phyloP scores from a whole-genome alignment of 352 stramenopile species.

The Pythium biforme region DNA sequence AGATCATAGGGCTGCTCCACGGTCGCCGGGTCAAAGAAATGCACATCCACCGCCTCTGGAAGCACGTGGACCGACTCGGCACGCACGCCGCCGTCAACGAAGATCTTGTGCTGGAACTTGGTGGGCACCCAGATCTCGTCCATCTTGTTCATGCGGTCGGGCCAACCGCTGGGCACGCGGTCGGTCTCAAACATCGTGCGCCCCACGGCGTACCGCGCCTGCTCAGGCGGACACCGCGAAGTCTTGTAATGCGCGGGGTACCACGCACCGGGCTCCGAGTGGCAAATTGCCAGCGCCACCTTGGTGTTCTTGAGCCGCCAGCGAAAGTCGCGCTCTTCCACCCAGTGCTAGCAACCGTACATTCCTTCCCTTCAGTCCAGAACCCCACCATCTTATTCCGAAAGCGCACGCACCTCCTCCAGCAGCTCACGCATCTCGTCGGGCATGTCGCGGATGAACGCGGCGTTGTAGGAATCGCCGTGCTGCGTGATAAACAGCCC shows the following conservation, averaged over 20 bases:
- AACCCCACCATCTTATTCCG: neutral
- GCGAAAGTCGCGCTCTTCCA: conserved; percentile 69
- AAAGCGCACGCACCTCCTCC: conserved; percentile 38
- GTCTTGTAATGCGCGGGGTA: conserved; percentile 71
- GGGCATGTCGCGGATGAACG: conserved; percentile 62
- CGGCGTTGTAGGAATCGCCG: conserved; percentile 61
- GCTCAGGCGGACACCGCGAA: conserved; percentile 55
- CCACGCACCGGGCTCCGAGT: conserved; percentile 93
- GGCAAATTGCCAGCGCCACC: conserved; percentile 82
- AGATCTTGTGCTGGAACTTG: conserved; percentile 77
- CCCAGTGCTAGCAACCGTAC: conserved; percentile 46
- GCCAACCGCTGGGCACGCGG: conserved; percentile 88
- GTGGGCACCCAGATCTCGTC: conserved; percentile 94
- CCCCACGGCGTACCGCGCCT: conserved; percentile 67
- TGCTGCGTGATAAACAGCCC: conserved; percentile 63
- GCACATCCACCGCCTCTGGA: conserved; percentile 85
- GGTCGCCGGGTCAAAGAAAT: conserved; percentile 80
- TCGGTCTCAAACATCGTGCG: conserved; percentile 96
- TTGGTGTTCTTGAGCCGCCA: conserved; percentile 43
- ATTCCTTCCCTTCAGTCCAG: neutral
- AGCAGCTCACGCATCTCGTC: conserved; percentile 44
- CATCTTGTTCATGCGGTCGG: conserved; percentile 87
- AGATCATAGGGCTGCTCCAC: conserved; percentile 55
- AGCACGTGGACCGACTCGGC: conserved; percentile 67
- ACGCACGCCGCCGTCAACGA: conserved; percentile 57